A percentile compares a stretch with the other conserved stretches of the same genome.
Evolutionary conservation across 2,329 filamentous ascomycete genomes (phyloP).

Genomic region (Zymoseptoria pseudotritici): DNA sequence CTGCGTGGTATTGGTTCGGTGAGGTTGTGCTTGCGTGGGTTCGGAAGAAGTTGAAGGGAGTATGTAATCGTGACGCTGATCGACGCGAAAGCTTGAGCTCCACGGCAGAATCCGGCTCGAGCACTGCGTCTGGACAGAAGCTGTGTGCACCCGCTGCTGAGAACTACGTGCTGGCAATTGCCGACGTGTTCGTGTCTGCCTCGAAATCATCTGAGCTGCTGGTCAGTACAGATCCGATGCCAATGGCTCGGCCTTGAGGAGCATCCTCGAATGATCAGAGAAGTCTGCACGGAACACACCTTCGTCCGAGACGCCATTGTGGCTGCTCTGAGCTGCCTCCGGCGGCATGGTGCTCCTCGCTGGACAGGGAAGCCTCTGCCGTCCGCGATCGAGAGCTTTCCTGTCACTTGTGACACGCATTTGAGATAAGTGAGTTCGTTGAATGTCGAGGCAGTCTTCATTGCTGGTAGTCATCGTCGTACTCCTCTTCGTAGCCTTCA

Average conservation of each 20-base stretch:
- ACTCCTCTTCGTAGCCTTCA: slow-evolving; percentile 12
- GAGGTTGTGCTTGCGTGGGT: no score
- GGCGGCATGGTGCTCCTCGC: no score
- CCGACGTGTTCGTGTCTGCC: not conserved
- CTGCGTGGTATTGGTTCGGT: no score
- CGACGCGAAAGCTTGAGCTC: not conserved
- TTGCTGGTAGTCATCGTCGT: slow-evolving; percentile 11
- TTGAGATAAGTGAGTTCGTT: not conserved
- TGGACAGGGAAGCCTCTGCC: no score
- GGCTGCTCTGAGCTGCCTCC: no score
- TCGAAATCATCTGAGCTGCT: not conserved
- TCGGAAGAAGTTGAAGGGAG: not conserved
- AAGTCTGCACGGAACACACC: no score
- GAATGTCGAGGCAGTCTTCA: not conserved
- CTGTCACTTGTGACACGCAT: not conserved
- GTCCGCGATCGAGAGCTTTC: not conserved
- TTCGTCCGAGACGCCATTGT: no score
- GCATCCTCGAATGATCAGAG: no score
- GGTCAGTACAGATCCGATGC: not conserved
- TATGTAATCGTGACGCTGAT: not conserved
- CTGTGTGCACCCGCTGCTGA: not conserved
- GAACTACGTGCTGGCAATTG: not conserved
- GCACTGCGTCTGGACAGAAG: not conserved
- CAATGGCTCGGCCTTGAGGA: not conserved
- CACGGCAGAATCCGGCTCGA: not conserved